Percentiles rank a stretch among this genome's conserved stretches.
Evolutionary conservation across 768 basidiomycete genomes (phyloP).

Genomic region (Suillus americanus): DNA sequence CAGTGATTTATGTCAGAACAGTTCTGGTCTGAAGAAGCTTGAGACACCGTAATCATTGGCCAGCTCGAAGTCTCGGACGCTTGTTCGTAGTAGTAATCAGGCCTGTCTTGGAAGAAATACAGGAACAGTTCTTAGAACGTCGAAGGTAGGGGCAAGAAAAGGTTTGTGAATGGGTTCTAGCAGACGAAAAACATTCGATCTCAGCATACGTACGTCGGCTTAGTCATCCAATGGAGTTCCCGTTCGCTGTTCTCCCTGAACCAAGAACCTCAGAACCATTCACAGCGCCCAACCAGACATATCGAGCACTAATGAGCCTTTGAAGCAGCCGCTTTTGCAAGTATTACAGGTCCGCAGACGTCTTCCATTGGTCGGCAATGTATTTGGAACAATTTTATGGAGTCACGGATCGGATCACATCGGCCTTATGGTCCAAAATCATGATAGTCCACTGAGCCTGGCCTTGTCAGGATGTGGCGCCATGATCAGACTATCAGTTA

Average conservation of each 20-base stretch:
- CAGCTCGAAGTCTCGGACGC: background rate
- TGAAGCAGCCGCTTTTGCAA: background rate
- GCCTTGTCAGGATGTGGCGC: background rate
- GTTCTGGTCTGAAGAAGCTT: background rate
- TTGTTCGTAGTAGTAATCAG: background rate
- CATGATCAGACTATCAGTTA: background rate
- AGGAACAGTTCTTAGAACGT: background rate
- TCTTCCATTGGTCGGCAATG: background rate
- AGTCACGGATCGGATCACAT: background rate
- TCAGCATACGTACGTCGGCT: background rate
- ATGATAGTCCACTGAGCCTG: background rate
- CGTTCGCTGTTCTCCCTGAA: background rate
- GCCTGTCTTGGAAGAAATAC: background rate
- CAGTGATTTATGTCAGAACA: background rate
- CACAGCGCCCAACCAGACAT: background rate
- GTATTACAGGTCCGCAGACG: background rate
- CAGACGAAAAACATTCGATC: background rate
- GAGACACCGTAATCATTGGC: background rate
- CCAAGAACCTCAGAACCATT: background rate
- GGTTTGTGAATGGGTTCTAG: background rate
- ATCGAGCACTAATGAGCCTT: background rate
- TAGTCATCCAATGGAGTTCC: background rate
- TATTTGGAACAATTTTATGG: background rate
- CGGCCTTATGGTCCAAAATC: background rate
- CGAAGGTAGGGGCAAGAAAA: background rate